Conservation (phyloP, 2,329 filamentous ascomycete genomes). For the Fusarium ambrosium region DNA sequence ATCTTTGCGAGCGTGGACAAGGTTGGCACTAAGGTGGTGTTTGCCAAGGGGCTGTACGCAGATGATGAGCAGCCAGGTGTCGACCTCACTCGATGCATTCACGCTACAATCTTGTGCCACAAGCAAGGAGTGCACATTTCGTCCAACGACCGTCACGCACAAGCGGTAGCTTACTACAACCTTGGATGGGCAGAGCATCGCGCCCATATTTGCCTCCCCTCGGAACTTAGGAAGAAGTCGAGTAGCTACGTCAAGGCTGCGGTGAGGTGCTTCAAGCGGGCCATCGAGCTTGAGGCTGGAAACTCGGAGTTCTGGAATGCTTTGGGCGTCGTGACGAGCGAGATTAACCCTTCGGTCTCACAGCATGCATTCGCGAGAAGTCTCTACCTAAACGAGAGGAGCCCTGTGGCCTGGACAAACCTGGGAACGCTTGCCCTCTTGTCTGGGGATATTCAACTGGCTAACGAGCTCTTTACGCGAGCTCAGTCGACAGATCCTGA, state of each 20-base stretch:
- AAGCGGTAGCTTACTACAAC: constrained; percentile 97
- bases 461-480: constrained; percentile 89
- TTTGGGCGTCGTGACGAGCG: constrained; percentile 89
- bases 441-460: constrained; percentile 86
- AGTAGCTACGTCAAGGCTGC: constrained; percentile 82
- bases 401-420: constrained; percentile 89
- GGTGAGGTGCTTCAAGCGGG: constrained; percentile 91
- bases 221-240: constrained; percentile 66
- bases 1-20: constrained; percentile 79
- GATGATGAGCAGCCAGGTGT: constrained; percentile 63
- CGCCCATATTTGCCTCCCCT: constrained; percentile 77
- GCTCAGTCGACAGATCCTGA: constrained; percentile 96
- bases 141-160: constrained; percentile 82
- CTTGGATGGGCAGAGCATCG: constrained; percentile 93
- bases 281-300: constrained; percentile 94
- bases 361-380: constrained; percentile 95
- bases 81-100: constrained; percentile 71
- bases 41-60: constrained; percentile 60
- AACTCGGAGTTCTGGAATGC: constrained; percentile 99
- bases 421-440: constrained; percentile 87
- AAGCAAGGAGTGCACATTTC: constrained; percentile 86
- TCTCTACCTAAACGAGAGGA: constrained; percentile 91
- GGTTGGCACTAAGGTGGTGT: constrained; percentile 61
- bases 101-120: constrained; percentile 84
- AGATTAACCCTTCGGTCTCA: constrained; percentile 86